Percentiles rank a stretch among this genome's conserved stretches.
Evolutionary conservation across 208 protist genomes (phyloP).

Genomic region (Leishmania tropica): DNA sequence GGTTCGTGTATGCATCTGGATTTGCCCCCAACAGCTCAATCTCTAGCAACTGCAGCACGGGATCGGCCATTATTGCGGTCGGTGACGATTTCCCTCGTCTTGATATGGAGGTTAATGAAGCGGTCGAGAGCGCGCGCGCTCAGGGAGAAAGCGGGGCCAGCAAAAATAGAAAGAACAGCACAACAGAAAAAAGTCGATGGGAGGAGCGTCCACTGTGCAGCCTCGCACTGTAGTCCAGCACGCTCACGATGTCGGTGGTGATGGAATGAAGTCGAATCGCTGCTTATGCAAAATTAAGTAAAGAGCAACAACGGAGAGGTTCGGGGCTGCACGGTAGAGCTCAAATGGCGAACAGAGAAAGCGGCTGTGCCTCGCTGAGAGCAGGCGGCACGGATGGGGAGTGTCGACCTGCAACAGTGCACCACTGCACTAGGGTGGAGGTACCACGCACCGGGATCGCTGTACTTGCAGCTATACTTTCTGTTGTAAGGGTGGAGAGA

Average conservation of each 20-base stretch:
- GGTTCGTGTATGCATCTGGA: constrained; percentile 57
- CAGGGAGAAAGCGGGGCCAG: neutral
- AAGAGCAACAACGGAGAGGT: neutral
- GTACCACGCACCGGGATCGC: neutral
- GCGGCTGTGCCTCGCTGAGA: neutral
- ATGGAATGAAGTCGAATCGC: neutral
- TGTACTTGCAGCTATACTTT: neutral
- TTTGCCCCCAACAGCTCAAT: constrained; percentile 87
- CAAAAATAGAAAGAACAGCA: neutral
- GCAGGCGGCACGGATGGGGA: neutral
- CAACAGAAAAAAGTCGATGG: neutral
- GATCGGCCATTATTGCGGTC: constrained; percentile 50
- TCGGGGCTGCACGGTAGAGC: neutral
- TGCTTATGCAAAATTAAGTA: neutral
- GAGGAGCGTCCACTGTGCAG: too few relatives aligned
- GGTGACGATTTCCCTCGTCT: neutral
- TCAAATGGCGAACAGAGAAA: neutral
- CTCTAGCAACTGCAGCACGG: constrained; percentile 87
- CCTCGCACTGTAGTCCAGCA: neutral
- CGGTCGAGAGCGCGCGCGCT: neutral
- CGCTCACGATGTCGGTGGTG: neutral
- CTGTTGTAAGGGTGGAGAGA: neutral
- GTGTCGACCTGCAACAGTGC: neutral
- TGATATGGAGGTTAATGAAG: neutral
- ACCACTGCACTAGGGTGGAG: neutral